Base-by-base conservation (phyloP, 1,284 basidiomycete species). In the Athelia psychrophila region DNA sequence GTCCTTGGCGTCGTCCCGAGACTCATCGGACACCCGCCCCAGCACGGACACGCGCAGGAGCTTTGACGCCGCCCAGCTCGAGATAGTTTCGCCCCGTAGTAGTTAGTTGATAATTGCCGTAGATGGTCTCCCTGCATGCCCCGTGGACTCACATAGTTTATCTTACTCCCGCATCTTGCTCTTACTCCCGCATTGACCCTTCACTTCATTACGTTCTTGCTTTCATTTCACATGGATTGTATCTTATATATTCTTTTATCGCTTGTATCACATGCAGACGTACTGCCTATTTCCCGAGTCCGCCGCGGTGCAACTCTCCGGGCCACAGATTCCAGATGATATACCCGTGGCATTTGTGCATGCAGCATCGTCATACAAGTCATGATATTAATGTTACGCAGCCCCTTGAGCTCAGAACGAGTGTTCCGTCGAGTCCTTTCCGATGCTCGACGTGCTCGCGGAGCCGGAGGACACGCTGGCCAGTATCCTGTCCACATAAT, bases 381-480 rank as follows among this genome's bases (percentile, higher is more conserved):
- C n/a, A n/a, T n/a, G n/a, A n/a, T n/a, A n/a, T n/a, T n/a, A n/a
- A n/a, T n/a, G n/a, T n/a, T n/a, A n/a, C n/a, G n/a, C n/a, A n/a
- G n/a, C n/a, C n/a, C n/a, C n/a, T n/a, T n/a, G n/a, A n/a, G n/a
- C n/a, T n/a, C n/a, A 90, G 72, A 93, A 93, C 3, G 76, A 73
- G 60, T 91, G 82, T 68, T 94, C 91, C n/a, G 92, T 94, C 12
- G 90, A 93, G 66, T 91, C 91, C 59, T 84, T 83, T 42, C 92
- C 92, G 56, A 86, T 73, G 16, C 88, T 81, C 33, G 87, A 91
- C 2, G 92, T 93, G 61, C 84, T 88, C 42, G 90, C 90, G 18
- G 89, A 90, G 49, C 91, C 91, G 13, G 88, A 90, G 12, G 91
- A 88, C 44, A 95, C 76, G 16, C 83, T 87, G 44, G 81, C 80